Conservation (phyloP, 495 filamentous ascomycete species). For the Penicillium coffeae region DNA sequence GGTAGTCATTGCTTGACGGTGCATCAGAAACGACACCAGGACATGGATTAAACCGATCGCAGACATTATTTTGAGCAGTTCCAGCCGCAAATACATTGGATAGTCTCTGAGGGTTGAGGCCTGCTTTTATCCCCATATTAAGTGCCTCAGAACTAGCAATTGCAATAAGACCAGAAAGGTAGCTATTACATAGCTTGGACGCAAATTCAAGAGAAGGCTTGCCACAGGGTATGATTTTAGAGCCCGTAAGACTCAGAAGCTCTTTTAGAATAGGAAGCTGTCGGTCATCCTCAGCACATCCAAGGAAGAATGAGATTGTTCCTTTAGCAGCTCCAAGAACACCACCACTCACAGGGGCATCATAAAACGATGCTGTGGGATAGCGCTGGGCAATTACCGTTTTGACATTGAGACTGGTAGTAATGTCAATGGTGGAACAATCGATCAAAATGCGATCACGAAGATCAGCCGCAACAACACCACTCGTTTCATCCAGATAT, state of each 20-base stretch:
- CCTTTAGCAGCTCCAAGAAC: slow-evolving; percentile 44
- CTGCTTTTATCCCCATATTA: slow-evolving; percentile 51
- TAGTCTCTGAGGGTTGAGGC: slow-evolving; percentile 45
- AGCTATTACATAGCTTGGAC: slow-evolving; percentile 55
- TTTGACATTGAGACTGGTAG: slow-evolving; percentile 34
- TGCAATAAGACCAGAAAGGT: slow-evolving; percentile 49
- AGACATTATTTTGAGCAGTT: slow-evolving; percentile 48
- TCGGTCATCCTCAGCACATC: slow-evolving; percentile 25
- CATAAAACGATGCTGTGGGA: slow-evolving; percentile 34
- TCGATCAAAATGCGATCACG: slow-evolving; percentile 35
- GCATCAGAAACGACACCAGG: slow-evolving; percentile 47
- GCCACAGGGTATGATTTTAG: slow-evolving; percentile 48
- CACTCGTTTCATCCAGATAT: slow-evolving; percentile 41
- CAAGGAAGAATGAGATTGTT: slow-evolving; percentile 49
- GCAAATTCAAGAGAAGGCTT: slow-evolving; percentile 47
- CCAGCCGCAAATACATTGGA: slow-evolving; percentile 46
- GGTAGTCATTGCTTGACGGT: slow-evolving; percentile 44
- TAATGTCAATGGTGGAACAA: slow-evolving; percentile 44
- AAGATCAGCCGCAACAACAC: slow-evolving; percentile 29
- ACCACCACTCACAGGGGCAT: slow-evolving; percentile 44
- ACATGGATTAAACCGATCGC: slow-evolving; percentile 48
- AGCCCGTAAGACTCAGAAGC: slow-evolving; percentile 25
- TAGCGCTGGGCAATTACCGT: slow-evolving; percentile 17
- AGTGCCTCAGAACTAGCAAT: slow-evolving; percentile 51
- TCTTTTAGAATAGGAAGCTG: slow-evolving; percentile 10